A percentile compares a stretch with the other conserved stretches of the same genome.
These are phyloP conservation scores for Petasospora fabianii DNA, from an alignment of 1,139 yeast genomes.

Conservation along the genomic window DNA sequence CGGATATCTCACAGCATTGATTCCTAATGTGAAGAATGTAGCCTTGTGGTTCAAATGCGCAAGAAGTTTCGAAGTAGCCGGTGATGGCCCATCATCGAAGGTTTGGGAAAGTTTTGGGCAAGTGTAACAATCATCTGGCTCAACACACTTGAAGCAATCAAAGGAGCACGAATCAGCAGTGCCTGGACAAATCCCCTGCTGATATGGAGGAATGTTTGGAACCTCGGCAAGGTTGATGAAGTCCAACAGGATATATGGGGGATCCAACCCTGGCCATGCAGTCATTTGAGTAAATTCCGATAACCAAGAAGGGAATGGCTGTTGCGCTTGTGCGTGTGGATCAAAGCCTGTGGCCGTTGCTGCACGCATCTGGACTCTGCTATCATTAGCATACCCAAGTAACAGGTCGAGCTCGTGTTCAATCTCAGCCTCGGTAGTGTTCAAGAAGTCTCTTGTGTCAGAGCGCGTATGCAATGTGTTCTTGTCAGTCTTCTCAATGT, in stretches of 20 bases:
- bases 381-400: conserved; percentile 5
- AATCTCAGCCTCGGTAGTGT: conserved; percentile 8
- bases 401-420: conserved; percentile 8
- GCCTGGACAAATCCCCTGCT: conserved; percentile 59
- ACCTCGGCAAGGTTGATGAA: conserved; percentile 56
- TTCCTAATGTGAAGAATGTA: conserved; percentile 84
- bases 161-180: conserved; percentile 64
- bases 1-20: conserved; percentile 73
- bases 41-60: conserved; percentile 49
- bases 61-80: conserved; percentile 59
- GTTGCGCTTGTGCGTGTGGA: conserved; percentile 26
- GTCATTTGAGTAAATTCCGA: conserved; percentile 64
- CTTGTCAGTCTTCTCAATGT: conserved; percentile 8
- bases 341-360: conserved; percentile 28
- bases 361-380: conserved; percentile 4
- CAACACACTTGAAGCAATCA: conserved; percentile 79
- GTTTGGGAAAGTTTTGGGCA: conserved; percentile 79
- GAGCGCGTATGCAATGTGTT: conserved; percentile 11
- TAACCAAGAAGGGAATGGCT: conserved; percentile 79
- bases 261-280: conserved; percentile 81
- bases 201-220: conserved; percentile 47
- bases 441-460: conserved; percentile 6
- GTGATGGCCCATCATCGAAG: conserved; percentile 93
- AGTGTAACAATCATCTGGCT: conserved; percentile 72
- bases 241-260: conserved; percentile 82